Base-by-base conservation (phyloP, 768 basidiomycete species). In the Leccinum sublutescens region DNA sequence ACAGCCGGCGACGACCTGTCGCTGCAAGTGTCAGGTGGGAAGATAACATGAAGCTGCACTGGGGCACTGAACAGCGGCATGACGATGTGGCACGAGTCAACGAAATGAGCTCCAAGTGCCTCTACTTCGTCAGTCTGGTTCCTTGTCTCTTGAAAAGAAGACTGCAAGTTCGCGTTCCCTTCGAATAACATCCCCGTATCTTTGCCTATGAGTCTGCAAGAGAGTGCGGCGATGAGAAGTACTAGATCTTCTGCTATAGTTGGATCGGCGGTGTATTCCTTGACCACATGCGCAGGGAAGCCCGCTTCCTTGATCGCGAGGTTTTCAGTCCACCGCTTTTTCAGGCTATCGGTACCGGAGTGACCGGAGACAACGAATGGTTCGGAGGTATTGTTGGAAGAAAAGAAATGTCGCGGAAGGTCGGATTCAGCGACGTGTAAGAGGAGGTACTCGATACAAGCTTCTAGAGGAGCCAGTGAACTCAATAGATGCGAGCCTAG, bases 401-500 rank as follows among this genome's bases (percentile, higher is more conserved):
- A 84, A 15, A 90, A 72, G 70, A 93, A 92, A 27, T 82, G 81
- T 52, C 78, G 68, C 0, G 95, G 95, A 5, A 97, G 80, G 65
- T 96, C 94, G 58, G 91, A 88, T 76, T 98, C 95, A 0, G 94
- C 89, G 5, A 91, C 69, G 65, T 91, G 84, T 21, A 96, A 79
- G 49, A 96, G 80, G 3, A 97, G 79, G 74, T 92, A 93, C 64
- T 94, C 90, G 49, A 95, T 87, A 54, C 85, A 85, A 0, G 93
- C 91, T 68, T 93, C 86, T 14, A 93, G 72, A 5, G 88, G 83
- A 5, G 84, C 78, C 2, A 86, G 71, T 6, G 82, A 77, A 7
- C 70, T 73, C 34, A 94, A 76, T 14, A 96, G 78, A 40, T 82
- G 84, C 17, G 83, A 78, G 5, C 84, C 77, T n/a, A 89, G 74